Conservation (phyloP, 2,329 filamentous ascomycete species). For the Stachybotrys chartarum region DNA sequence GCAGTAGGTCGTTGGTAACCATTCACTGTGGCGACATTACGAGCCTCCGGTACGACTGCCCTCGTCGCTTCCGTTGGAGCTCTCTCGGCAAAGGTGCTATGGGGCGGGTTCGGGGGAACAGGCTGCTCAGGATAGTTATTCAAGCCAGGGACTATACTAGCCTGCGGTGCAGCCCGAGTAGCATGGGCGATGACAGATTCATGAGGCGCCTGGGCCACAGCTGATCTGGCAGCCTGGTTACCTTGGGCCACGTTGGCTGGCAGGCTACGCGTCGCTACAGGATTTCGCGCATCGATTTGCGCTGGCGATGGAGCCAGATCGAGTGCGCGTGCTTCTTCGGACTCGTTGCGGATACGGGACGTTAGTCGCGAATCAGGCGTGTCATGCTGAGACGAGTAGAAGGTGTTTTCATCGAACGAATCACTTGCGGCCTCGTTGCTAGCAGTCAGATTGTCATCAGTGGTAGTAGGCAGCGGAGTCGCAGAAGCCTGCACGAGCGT, state of each 20-base stretch:
- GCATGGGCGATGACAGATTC: not conserved
- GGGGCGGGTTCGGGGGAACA: slow-evolving; percentile 7
- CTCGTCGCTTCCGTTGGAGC: slow-evolving; percentile 15
- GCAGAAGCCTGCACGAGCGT: slow-evolving; percentile 64
- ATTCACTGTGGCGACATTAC: slow-evolving; percentile 6
- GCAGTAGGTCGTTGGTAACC: slow-evolving; percentile 9
- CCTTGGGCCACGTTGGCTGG: not conserved
- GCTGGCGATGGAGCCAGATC: slow-evolving; percentile 9
- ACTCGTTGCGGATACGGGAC: slow-evolving; percentile 39
- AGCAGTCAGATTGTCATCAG: slow-evolving; percentile 45
- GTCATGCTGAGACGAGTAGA: slow-evolving; percentile 91
- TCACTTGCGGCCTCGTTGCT: slow-evolving; percentile 61
- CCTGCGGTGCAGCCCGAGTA: slow-evolving; percentile 5
- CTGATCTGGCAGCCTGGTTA: not conserved
- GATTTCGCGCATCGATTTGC: slow-evolving; percentile 5
- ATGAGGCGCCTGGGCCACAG: not conserved
- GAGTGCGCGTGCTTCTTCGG: slow-evolving; percentile 20
- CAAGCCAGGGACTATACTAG: slow-evolving; percentile 21
- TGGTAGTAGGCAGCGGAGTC: slow-evolving; percentile 39
- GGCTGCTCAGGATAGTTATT: slow-evolving; percentile 16
- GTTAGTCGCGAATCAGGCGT: slow-evolving; percentile 54
- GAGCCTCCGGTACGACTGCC: slow-evolving; percentile 10
- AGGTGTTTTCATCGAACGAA: slow-evolving; percentile 87
- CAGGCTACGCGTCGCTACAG: slow-evolving; percentile 2
- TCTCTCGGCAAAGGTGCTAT: slow-evolving; percentile 26